Percentiles rank a stretch among this genome's conserved stretches.
phyloP scores from a whole-genome alignment of 768 basidiomycete species.

The Pulveroboletus sp. region DNA sequence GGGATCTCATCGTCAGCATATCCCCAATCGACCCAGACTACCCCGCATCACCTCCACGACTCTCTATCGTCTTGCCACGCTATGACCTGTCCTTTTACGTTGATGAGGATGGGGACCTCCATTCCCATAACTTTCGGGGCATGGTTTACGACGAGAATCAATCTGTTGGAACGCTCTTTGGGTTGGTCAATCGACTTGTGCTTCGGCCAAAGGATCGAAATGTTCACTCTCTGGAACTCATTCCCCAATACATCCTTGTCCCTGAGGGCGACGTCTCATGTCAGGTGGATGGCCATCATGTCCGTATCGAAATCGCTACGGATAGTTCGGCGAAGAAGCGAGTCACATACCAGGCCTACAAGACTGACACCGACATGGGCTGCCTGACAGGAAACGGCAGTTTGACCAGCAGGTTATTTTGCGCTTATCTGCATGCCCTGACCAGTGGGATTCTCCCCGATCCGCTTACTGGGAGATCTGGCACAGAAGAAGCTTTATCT shows the following conservation, averaged over 20 bases:
- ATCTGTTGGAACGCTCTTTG: constrained; percentile 42
- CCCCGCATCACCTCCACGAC: neutral
- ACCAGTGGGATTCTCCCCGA: constrained; percentile 39
- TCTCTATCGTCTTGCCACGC: constrained; percentile 37
- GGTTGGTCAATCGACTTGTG: constrained; percentile 39
- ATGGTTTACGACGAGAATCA: too few species aligned
- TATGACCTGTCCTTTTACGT: constrained; percentile 40
- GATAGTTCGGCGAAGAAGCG: too few species aligned
- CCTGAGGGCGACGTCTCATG: constrained; percentile 36
- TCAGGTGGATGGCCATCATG: constrained; percentile 19
- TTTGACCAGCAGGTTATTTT: constrained; percentile 30
- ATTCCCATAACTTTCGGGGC: too few species aligned
- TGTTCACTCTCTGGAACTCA: neutral
- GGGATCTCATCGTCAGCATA: neutral
- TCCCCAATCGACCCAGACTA: neutral
- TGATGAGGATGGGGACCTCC: too few species aligned
- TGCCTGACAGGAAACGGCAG: constrained; percentile 10
- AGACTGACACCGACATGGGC: constrained; percentile 26
- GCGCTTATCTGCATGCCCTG: constrained; percentile 42
- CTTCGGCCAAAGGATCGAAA: constrained; percentile 28
- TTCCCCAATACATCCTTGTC: constrained; percentile 29
- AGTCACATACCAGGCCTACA: constrained; percentile 24
- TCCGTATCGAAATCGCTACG: constrained; percentile 3
- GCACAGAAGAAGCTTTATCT: too few species aligned
- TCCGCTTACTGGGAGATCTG: constrained; percentile 33